Conservation (phyloP, 2,329 filamentous ascomycete species). For the Zelopaecilomyces penicillatus region DNA sequence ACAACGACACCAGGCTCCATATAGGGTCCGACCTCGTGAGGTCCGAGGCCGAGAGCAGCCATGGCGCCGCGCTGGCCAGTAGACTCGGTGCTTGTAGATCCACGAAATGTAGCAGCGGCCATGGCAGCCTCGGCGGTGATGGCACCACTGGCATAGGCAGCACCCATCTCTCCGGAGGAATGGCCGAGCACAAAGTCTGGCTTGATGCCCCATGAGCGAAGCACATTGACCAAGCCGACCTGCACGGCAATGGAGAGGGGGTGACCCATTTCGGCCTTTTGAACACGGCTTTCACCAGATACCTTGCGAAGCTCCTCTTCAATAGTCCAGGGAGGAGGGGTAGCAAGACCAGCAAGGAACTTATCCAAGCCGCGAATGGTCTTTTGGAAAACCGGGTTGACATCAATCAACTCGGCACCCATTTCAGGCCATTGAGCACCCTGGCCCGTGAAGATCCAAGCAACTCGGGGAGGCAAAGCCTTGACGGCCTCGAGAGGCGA, state of each 20-base stretch:
- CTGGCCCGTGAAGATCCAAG: conserved; percentile 25
- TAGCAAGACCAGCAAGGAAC: conserved; percentile 4
- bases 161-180: conserved; percentile 36
- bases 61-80: conserved; percentile 21
- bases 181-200: conserved; percentile 32
- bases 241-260: conserved; percentile 36
- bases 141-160: conserved; percentile 32
- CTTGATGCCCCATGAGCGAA: conserved; percentile 22
- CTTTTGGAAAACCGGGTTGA: conserved; percentile 2
- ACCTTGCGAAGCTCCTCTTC: conserved; percentile 14
- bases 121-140: conserved; percentile 29
- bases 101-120: conserved; percentile 31
- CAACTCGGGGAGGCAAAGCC: background rate
- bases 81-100: conserved; percentile 10
- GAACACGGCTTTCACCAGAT: conserved; percentile 12
- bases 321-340: conserved; percentile 9
- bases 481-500: background rate
- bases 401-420: conserved; percentile 16
- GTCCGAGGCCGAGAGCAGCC: conserved; percentile 30
- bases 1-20: conserved; percentile 16
- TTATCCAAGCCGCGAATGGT: conserved; percentile 8
- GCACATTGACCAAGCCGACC: conserved; percentile 31
- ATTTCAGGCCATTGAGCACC: conserved; percentile 28
- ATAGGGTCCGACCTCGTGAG: conserved; percentile 19
- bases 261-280: conserved; percentile 27